A percentile compares a stretch with the other conserved stretches of the same genome.
Conservation (phyloP, 495 filamentous ascomycete genomes). For the Chaetomium cochliodes region DNA sequence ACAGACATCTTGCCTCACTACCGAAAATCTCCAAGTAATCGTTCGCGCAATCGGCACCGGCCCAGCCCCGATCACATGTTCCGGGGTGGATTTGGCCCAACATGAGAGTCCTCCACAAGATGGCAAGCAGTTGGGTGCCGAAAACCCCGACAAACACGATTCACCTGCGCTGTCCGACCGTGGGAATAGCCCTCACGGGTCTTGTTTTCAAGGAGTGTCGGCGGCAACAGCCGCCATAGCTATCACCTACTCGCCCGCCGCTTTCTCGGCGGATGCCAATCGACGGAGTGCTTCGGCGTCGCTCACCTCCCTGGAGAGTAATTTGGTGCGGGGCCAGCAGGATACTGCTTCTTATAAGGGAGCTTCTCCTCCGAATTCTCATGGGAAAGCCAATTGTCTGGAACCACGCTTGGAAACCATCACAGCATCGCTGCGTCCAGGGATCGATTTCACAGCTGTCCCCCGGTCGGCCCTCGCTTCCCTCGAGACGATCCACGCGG, state of each 20-base stretch:
- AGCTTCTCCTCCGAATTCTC: neutral
- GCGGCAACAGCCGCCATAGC: neutral
- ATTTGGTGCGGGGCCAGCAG: neutral
- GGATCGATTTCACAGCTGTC: neutral
- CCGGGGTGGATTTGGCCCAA: too few species aligned
- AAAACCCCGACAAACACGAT: too few species aligned
- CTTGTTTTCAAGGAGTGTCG: neutral
- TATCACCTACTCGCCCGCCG: neutral
- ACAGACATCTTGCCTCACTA: neutral
- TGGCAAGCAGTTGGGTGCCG: neutral
- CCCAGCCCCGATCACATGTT: neutral
- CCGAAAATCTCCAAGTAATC: neutral
- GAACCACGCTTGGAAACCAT: slow-evolving; percentile 1
- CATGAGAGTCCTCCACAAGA: neutral
- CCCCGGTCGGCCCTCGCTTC: neutral
- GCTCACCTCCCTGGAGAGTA: neutral
- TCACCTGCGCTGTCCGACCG: neutral
- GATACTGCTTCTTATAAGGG: neutral
- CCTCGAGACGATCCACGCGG: neutral
- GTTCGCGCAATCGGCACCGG: neutral
- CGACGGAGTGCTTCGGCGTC: neutral
- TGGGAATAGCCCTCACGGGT: neutral
- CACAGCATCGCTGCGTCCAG: neutral
- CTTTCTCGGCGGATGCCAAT: neutral
- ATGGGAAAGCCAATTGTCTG: neutral